Percentiles rank a stretch among this genome's conserved stretches.
phyloP scores from a whole-genome alignment of 306 rosid species.

The Ammopiptanthus mongolicus region DNA sequence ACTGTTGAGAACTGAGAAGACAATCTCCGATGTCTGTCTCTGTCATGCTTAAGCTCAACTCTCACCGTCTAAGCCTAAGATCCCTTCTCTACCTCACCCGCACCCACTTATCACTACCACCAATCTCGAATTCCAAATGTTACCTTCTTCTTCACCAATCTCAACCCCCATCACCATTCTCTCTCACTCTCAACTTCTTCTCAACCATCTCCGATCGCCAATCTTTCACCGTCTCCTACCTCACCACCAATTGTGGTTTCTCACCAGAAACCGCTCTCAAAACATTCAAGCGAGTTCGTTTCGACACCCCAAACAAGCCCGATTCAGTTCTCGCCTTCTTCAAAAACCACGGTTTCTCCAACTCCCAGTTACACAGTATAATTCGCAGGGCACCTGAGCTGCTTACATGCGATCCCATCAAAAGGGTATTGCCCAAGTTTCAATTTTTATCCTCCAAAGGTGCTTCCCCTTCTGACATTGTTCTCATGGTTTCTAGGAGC shows the following conservation, averaged over 20 bases:
- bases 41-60: not conserved
- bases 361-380: not conserved
- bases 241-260: constrained; percentile 27
- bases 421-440: constrained; percentile 9
- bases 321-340: constrained; percentile 25
- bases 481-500: not conserved
- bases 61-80: not conserved
- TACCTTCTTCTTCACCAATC: not conserved
- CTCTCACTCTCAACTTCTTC: not conserved
- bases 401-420: not conserved
- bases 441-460: constrained; percentile 24
- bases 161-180: not conserved
- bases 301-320: constrained; percentile 23
- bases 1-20: too few species aligned
- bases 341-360: not conserved
- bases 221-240: constrained; percentile 33
- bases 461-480: not conserved
- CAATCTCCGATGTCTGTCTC: too few species aligned
- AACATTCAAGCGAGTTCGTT: constrained; percentile 14
- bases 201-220: constrained; percentile 7
- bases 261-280: constrained; percentile 29
- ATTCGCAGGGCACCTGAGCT: not conserved
- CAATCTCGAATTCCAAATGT: too few species aligned
- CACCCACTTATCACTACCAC: too few species aligned
- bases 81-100: not conserved